Base-by-base conservation (phyloP, 2,329 filamentous ascomycete genomes). In the Plectosphaerella cucumerina region DNA sequence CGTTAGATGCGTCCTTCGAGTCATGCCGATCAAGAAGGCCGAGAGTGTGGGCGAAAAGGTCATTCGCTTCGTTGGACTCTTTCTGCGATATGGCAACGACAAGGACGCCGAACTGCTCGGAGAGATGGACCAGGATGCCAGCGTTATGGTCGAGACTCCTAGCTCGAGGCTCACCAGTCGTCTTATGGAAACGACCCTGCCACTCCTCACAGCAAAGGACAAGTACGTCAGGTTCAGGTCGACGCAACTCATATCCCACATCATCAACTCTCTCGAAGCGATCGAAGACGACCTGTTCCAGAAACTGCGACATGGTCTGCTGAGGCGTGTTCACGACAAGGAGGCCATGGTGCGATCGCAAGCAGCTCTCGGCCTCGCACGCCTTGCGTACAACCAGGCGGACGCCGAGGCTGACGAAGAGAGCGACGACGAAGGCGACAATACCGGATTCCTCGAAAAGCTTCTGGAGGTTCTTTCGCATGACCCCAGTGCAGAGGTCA, bases 281-380 rank as follows among this genome's bases (percentile, higher is more conserved):
- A 90, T 97, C 60, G 94, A 97, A 61, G 91, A 96, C 65, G 90
- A 94, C 46, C 72, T 97, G 11, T 99, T 96, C 65, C 85, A 91
- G 60, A 82, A 90, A 53, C 77, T 97, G 53, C 82, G 90, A 48
- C 80, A 89, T 49, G 88, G 87, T 0, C 74, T 99, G 35, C 73
- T 96, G 43, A 95, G 89, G 70, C 82, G 94, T 33, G 86, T 97
- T 47, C 85, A 90, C 58, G 94, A 99, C 70, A 97, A 97, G 70
- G 94, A 99, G 66, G 82, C 91, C 6, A 89, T 92, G 65, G 90
- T 99, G 9, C 85, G 94, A 53, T 86, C 94, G 6, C 94, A 99
- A 67, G 94, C 94, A 6, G 90, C 96, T 1, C 77, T 96, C 55
- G 93, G 92, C 5, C 77, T 99, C n/a, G 89, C 90, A 6, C 82